Evolutionary conservation across 1,139 yeast species (phyloP), one percentile per base, ranked within the genome.

Genomic region (Lodderomyces theae): DNA sequence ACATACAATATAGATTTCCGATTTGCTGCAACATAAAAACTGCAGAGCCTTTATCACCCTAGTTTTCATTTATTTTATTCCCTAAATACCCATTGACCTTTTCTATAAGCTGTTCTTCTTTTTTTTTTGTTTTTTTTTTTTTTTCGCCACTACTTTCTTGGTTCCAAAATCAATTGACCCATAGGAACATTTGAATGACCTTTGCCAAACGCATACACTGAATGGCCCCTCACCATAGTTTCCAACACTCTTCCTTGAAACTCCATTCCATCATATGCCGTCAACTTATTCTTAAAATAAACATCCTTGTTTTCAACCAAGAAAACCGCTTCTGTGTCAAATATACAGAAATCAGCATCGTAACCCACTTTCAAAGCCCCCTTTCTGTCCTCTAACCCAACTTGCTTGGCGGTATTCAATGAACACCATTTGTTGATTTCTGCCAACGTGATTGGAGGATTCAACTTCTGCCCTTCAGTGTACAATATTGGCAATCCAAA

Each of bases 311-410:
- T 84, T 13, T 71, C 69, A 35, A 89, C 75, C 3, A 60, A 60
- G 60, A 83, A 84, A 36, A 57, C 60, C 9, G 69, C 72, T 10
- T 71, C 66, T 7, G 87, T 80, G 58, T 90, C 94, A 58, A 89
- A 87, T 6, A 90, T 69, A 35, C 85, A 80, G 50, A 90, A 78
- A 61, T 90, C 97, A 0, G 96, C 97, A 63, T 89, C 96, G 56
- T 73, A 75, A 0, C 96, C 97, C 18, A 72, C 72, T 28, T 69
- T 73, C 39, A 90, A 71, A 40, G 70, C 68, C 21, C 97, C 97
- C 64, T 90, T 90, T 34, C 64, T 59, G 54, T 86, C 81, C 9
- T 74, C 65, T 38, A 90, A 66, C 0, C 96, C 96, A 18, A 83
- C 87, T 62, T 89, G 97, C 50, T 75, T 73, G 4, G 97, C 90